phyloP scores from a whole-genome alignment of 2,329 filamentous ascomycete genomes.

The Neospermospora avenae region DNA sequence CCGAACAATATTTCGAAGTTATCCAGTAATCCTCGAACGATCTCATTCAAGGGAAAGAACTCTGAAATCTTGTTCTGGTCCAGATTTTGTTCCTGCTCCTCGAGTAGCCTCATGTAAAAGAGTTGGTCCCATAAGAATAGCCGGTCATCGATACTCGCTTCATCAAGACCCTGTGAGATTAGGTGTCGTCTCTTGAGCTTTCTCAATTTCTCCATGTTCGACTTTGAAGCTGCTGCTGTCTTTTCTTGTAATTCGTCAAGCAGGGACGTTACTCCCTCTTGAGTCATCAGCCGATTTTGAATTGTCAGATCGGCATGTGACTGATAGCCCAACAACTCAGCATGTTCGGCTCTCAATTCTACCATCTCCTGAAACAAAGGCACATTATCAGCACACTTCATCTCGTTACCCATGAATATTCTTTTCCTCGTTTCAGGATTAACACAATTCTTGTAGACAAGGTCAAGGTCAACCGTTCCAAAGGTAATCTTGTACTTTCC shows the following conservation, averaged over 20 bases:
- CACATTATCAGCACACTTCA: conserved; percentile 57
- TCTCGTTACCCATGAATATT: conserved; percentile 14
- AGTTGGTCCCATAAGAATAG: conserved; percentile 79
- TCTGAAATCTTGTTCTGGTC: conserved; percentile 67
- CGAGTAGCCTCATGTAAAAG: conserved; percentile 68
- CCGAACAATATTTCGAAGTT: conserved; percentile 80
- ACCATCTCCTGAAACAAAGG: conserved; percentile 70
- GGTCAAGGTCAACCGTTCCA: conserved; percentile 47
- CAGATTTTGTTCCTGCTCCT: conserved; percentile 72
- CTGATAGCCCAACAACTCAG: conserved; percentile 68
- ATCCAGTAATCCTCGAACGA: conserved; percentile 69
- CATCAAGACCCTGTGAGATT: conserved; percentile 52
- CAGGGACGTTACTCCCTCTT: conserved; percentile 66
- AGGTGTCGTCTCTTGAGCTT: conserved; percentile 53
- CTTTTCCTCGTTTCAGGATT: conserved; percentile 37
- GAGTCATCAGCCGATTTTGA: conserved; percentile 64
- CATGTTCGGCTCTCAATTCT: conserved; percentile 69
- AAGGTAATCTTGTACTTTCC: conserved; percentile 47
- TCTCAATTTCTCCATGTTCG: conserved; percentile 64
- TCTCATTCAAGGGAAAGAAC: conserved; percentile 72
- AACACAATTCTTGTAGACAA: conserved; percentile 45
- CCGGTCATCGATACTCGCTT: conserved; percentile 58
- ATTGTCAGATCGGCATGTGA: conserved; percentile 59
- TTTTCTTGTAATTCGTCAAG: conserved; percentile 62
- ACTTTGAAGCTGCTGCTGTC: conserved; percentile 45